Base-by-base conservation (phyloP, 176 grass and related monocot genomes). In the Thalia dealbata region DNA sequence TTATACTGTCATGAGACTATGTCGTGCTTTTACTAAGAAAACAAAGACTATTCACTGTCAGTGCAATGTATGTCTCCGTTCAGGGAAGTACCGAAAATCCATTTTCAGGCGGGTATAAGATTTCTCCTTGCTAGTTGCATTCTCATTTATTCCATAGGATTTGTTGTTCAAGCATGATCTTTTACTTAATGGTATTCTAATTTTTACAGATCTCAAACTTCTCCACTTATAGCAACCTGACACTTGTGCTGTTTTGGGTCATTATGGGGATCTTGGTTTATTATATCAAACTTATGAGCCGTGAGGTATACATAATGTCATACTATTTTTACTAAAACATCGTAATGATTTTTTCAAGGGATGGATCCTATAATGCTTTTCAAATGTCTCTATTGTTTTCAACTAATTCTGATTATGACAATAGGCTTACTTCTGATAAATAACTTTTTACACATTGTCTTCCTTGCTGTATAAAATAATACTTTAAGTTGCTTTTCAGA, bases 31-130 rank as follows among this genome's bases (percentile, higher is more conserved):
- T 26, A 86, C 85, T 8, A 84, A 83, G 78, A 99, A 93, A 85
- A 87, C 88, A 67, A 99, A 85, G 83, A 82, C 83, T 38, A 91
- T 93, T 63, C 90, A 99, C 80, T 99, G 95, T 76, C 87, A 85
- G 22, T 99, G 95, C 74, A 86, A 85, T 13, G 87, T 79, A 23
- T 99, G 95, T 48, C 83, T 82, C 52, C 81, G 79, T 71, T 93
- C 95, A 21, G 95, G 95, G 24, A 93, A 99, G 75, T 91, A 99
- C 81, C 85, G 85, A 21, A 99, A 88, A 87, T 99, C 95, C 58
- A 93, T 99, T 74, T 99, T 91, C 81, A 99, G 88, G 75, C 82
- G 84, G 82, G 95, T 99, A 73, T 58, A 41, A 38, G 3, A 24
- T 18, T 4, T 21, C 48, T 38, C 12, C 27, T 52, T 43, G 14